Conservation (phyloP, 768 basidiomycete genomes). For the Heimioporus sp. region DNA sequence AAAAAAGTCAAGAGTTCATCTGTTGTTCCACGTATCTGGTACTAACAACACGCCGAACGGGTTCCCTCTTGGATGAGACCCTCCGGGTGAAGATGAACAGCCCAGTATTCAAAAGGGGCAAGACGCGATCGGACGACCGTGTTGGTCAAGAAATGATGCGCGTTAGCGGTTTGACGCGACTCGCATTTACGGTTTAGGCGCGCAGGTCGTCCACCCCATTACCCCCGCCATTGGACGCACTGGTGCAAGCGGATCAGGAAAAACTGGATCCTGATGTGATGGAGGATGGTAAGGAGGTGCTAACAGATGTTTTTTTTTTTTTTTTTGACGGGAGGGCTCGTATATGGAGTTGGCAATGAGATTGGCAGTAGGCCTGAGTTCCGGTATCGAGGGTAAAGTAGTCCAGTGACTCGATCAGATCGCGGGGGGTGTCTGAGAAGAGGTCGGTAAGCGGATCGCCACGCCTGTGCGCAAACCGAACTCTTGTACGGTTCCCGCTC, state of each 20-base stretch:
- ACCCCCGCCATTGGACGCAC: background rate
- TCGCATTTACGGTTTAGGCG: slow-evolving; percentile 54
- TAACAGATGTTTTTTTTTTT: too few relatives aligned
- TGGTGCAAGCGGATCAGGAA: background rate
- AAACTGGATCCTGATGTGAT: slow-evolving; percentile 49
- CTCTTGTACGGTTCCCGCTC: slow-evolving; percentile 82
- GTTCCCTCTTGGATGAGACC: slow-evolving; percentile 84
- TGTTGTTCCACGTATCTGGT: background rate
- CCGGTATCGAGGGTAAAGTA: slow-evolving; percentile 48
- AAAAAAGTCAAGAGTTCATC: slow-evolving; percentile 77
- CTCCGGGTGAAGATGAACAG: slow-evolving; percentile 86
- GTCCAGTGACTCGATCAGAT: slow-evolving; percentile 94
- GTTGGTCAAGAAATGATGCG: slow-evolving; percentile 91
- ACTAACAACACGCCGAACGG: slow-evolving; percentile 35
- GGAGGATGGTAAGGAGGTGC: slow-evolving; percentile 44
- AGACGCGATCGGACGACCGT: slow-evolving; percentile 74
- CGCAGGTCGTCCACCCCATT: slow-evolving; percentile 17
- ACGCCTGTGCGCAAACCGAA: slow-evolving; percentile 75
- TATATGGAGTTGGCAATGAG: too few relatives aligned
- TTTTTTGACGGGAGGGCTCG: too few relatives aligned
- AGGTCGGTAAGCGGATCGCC: slow-evolving; percentile 91
- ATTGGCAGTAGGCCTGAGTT: slow-evolving; percentile 38
- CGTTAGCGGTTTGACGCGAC: slow-evolving; percentile 80
- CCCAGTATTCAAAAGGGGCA: slow-evolving; percentile 79
- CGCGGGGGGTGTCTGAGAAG: slow-evolving; percentile 77